Evolutionary conservation across 1,284 basidiomycete species (phyloP).

Genomic region (Cutaneotrichosporon cavernicola): DNA sequence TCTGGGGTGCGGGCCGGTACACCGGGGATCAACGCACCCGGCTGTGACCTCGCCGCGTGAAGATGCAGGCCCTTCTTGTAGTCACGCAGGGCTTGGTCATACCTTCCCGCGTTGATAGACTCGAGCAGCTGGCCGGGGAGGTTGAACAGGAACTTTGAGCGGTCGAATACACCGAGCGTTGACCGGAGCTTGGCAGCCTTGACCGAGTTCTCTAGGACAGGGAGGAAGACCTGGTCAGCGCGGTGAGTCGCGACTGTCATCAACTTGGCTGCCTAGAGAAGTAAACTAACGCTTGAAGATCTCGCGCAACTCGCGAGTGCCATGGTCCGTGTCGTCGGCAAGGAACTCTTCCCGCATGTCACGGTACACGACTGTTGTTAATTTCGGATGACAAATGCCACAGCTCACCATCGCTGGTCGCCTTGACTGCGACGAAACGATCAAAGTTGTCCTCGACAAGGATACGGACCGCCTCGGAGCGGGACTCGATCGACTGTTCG

Average conservation of each 20-base stretch:
- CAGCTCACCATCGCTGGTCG: constrained; percentile 80
- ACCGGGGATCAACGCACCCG: constrained; percentile 70
- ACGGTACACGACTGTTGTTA: constrained; percentile 70
- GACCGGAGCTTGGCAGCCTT: constrained; percentile 91
- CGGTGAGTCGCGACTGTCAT: constrained; percentile 66
- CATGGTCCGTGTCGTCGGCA: constrained; percentile 73
- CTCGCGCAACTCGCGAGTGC: constrained; percentile 75
- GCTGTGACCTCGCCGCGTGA: constrained; percentile 67
- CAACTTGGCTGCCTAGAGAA: constrained; percentile 3
- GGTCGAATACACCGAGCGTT: constrained; percentile 91
- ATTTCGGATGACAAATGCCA: not conserved
- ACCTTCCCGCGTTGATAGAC: constrained; percentile 72
- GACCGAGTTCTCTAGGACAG: constrained; percentile 91
- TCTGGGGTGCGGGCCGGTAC: constrained; percentile 58
- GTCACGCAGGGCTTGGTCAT: constrained; percentile 88
- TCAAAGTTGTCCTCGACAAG: constrained; percentile 99
- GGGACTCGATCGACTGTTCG: constrained; percentile 73
- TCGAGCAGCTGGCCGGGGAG: constrained; percentile 89
- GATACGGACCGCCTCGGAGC: constrained; percentile 88
- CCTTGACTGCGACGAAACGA: constrained; percentile 95
- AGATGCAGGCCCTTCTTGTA: constrained; percentile 97
- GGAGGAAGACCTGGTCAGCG: constrained; percentile 93
- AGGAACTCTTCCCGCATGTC: constrained; percentile 92
- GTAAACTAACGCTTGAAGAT: constrained; percentile 71
- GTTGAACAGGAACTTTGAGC: constrained; percentile 98